Conservation (phyloP, 2,329 filamentous ascomycete species). For the Cladosporium sp. region DNA sequence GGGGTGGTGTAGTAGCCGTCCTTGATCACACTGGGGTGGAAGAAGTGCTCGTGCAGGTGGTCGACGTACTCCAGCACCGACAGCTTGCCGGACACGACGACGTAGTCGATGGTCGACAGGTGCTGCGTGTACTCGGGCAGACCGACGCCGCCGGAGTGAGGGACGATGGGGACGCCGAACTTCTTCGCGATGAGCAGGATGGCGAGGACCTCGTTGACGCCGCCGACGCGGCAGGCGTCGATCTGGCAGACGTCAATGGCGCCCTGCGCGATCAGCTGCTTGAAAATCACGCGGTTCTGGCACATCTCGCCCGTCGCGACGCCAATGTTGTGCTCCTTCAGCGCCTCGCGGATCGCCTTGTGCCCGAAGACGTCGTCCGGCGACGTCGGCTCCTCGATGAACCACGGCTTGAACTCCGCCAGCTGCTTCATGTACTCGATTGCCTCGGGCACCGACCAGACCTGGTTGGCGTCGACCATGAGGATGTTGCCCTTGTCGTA, state of each 20-base stretch:
- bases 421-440: conserved; percentile 81
- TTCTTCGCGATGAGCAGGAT: conserved; percentile 80
- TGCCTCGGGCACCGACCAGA: conserved; percentile 83
- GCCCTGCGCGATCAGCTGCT: conserved; percentile 73
- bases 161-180: conserved; percentile 73
- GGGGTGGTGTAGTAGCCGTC: conserved; percentile 87
- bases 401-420: conserved; percentile 79
- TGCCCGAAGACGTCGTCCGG: conserved; percentile 87
- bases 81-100: conserved; percentile 73
- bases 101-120: conserved; percentile 86
- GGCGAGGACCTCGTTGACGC: conserved; percentile 88
- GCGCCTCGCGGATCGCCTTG: conserved; percentile 74
- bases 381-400: conserved; percentile 89
- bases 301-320: conserved; percentile 94
- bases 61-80: conserved; percentile 81
- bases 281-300: conserved; percentile 91
- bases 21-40: conserved; percentile 71
- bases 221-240: conserved; percentile 82
- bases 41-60: conserved; percentile 88
- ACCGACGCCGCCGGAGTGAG: conserved; percentile 83
- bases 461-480: conserved; percentile 91
- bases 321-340: conserved; percentile 67
- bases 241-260: conserved; percentile 86
- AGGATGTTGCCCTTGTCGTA: conserved; percentile 77
- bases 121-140: conserved; percentile 93